Percentiles rank a stretch among this genome's conserved stretches.
Conservation (phyloP, 1,284 basidiomycete species). For the Cryptococcus neoformans region DNA sequence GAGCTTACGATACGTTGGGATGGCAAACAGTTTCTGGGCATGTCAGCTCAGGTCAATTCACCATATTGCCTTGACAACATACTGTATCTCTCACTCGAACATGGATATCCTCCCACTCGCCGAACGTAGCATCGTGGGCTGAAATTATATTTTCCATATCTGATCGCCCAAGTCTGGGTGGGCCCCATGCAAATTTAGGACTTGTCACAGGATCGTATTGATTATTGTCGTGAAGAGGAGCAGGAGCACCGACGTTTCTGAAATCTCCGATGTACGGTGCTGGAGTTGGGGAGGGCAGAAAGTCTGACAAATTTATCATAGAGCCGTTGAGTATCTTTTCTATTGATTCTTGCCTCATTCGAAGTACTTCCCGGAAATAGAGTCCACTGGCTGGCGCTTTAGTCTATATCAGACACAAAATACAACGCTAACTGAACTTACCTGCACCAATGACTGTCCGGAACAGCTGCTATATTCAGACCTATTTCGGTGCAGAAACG, state of each 20-base stretch:
- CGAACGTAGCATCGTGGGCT: not conserved
- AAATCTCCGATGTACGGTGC: not conserved
- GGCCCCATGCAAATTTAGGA: constrained; percentile 8
- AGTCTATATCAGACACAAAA: not conserved
- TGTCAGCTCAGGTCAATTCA: not conserved
- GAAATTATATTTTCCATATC: constrained; percentile 9
- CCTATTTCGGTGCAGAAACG: constrained; percentile 10
- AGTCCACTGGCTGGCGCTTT: not conserved
- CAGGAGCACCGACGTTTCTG: no score
- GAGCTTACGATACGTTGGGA: constrained; percentile 8
- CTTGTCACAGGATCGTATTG: constrained; percentile 1
- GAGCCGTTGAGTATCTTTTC: not conserved
- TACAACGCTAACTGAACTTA: constrained; percentile 5
- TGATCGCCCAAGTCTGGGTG: constrained; percentile 5
- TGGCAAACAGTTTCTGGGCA: constrained; percentile 7
- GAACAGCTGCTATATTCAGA: constrained; percentile 15
- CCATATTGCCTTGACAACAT: not conserved
- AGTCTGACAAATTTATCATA: not conserved
- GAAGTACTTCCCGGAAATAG: not conserved
- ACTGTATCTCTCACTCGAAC: constrained; percentile 5
- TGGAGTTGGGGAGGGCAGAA: not conserved
- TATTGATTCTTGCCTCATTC: no score
- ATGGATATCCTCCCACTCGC: constrained; percentile 4
- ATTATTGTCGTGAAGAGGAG: not conserved
- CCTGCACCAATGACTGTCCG: constrained; percentile 22